A percentile compares a stretch with the other conserved stretches of the same genome.
Evolutionary conservation across 805 yeast genomes (phyloP).

Genomic region (Yarrowia sp.): DNA sequence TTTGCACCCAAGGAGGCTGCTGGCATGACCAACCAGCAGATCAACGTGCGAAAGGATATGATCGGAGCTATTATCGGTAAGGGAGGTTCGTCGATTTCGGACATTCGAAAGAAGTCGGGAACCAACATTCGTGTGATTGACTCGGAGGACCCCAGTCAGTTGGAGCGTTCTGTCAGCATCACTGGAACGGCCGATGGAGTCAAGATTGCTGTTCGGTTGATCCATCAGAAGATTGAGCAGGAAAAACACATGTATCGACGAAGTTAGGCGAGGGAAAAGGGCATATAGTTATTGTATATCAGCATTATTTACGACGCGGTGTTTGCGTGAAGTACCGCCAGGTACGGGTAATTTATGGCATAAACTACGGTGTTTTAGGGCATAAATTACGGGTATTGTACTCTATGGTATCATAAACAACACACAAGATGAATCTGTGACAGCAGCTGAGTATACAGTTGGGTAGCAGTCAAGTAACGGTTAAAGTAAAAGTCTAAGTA

Average conservation of each 20-base stretch:
- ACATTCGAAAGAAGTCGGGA: conserved; percentile 71
- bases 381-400: no score
- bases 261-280: not conserved
- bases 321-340: no score
- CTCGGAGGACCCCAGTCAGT: conserved; percentile 28
- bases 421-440: no score
- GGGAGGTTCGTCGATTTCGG: conserved; percentile 78
- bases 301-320: no score
- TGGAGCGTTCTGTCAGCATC: conserved; percentile 35
- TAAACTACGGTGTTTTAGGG: no score
- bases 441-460: no score
- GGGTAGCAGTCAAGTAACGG: not conserved
- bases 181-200: conserved; percentile 34
- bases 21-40: conserved; percentile 53
- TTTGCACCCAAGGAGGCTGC: conserved; percentile 25
- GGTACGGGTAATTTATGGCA: no score
- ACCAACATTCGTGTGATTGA: conserved; percentile 71
- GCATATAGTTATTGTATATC: conserved; percentile 9
- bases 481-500: not conserved
- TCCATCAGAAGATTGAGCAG: conserved; percentile 35
- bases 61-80: conserved; percentile 86
- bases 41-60: conserved; percentile 70
- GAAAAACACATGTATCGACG: conserved; percentile 33
- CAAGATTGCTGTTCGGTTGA: conserved; percentile 36
- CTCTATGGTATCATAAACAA: no score